Base-by-base conservation (phyloP, 345 rosid species). In the Iberis pinnata region DNA sequence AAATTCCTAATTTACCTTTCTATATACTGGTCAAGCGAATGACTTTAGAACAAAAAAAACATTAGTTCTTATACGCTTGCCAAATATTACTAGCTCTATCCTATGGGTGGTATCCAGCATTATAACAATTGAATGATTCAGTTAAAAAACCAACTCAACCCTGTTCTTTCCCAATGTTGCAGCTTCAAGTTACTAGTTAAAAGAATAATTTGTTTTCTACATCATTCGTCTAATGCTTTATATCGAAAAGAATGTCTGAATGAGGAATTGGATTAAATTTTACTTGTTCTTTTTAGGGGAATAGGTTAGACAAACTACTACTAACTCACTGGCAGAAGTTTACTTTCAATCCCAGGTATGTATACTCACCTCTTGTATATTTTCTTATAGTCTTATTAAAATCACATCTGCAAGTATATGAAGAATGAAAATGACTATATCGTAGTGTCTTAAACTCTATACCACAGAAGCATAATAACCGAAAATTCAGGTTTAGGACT, bases 241-340 rank as follows among this genome's bases (percentile, higher is more conserved):
- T 36, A 10, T 36, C 3, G 3, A 50, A 19, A 33, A 49, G 46
- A 12, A 32, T 58, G n/a, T n/a, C n/a, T n/a, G n/a, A 41, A 51
- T 18, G 44, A 4, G 45, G 25, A 22, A 22, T 29, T 52, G 20
- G 13, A 45, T 5, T 47, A 19, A 25, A 7, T n/a, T 40, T 53
- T 41, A 14, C 46, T 17, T 46, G 40, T 67, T 40, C 32, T 16
- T n/a, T 73, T 71, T 17, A 88, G 97, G 96, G 98, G 66, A 85
- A 80, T 27, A 79, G 86, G 71, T 71, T 88, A 54, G 80, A 86
- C 62, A 86, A 83, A 72, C 88, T 83, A 65, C 79, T 93, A 59
- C 72, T 88, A 70, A 88, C 69, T 71, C 97, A 88, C 73, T 83
- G 97, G 97, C 90, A 88, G 77, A 92, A 83, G 74, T 88, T 88